phyloP scores from a whole-genome alignment of 2,329 filamentous ascomycete genomes.

The Pseudopyricularia javanii region DNA sequence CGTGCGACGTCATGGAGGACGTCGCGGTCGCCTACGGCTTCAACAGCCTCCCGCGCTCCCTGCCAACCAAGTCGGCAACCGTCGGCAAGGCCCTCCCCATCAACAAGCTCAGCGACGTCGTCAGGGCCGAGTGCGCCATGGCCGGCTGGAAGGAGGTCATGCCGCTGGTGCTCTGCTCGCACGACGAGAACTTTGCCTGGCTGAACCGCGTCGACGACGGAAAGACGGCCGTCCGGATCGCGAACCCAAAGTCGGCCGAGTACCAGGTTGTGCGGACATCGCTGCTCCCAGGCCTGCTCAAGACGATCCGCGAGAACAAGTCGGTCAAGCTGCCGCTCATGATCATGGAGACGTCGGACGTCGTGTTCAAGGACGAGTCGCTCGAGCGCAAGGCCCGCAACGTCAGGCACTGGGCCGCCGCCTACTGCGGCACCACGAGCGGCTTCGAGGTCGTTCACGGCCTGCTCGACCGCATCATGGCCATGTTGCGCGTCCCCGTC shows the following conservation, averaged over 20 bases:
- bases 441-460: slow-evolving; percentile 96
- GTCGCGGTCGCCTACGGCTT: slow-evolving; percentile 94
- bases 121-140: slow-evolving; percentile 81
- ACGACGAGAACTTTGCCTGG: slow-evolving; percentile 97
- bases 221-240: slow-evolving; percentile 68
- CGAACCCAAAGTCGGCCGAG: slow-evolving; percentile 85
- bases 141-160: slow-evolving; percentile 94
- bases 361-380: slow-evolving; percentile 76
- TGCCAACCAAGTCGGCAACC: slow-evolving; percentile 75
- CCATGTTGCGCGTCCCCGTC: slow-evolving; percentile 63
- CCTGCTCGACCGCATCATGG: slow-evolving; percentile 78
- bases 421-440: slow-evolving; percentile 85
- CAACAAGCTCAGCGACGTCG: slow-evolving; percentile 90
- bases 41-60: slow-evolving; percentile 82
- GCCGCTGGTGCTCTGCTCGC: slow-evolving; percentile 90
- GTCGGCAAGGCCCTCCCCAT: slow-evolving; percentile 78
- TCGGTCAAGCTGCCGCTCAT: slow-evolving; percentile 78
- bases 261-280: slow-evolving; percentile 89
- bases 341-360: slow-evolving; percentile 84
- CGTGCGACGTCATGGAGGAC: slow-evolving; percentile 98
- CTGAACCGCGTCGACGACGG: slow-evolving; percentile 84
- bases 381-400: slow-evolving; percentile 72
- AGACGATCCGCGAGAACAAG: slow-evolving; percentile 91
- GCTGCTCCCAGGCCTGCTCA: slow-evolving; percentile 75
- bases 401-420: slow-evolving; percentile 90